A percentile compares a stretch with the other conserved stretches of the same genome.
Evolutionary conservation across 2,329 filamentous ascomycete genomes (phyloP).

Genomic region (Ilyonectria destructans): DNA sequence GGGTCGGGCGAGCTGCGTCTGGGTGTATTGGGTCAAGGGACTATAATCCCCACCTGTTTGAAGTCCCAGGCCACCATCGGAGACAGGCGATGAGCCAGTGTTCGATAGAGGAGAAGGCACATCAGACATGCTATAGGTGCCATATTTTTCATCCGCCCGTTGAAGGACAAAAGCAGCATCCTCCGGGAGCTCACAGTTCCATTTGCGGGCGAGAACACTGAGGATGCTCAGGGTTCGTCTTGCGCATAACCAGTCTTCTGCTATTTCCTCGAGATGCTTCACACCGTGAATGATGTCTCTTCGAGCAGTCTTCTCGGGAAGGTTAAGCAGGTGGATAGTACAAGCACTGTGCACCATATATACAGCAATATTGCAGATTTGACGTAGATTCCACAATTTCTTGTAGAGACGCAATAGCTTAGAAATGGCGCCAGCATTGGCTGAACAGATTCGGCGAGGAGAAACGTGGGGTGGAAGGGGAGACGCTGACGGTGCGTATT

Average conservation of each 20-base stretch:
- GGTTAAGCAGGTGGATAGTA: conserved; percentile 93
- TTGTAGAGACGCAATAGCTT: conserved; percentile 97
- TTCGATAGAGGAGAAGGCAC: conserved; percentile 69
- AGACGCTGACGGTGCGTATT: conserved; percentile 86
- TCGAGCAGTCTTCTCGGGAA: conserved; percentile 92
- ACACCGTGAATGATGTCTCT: conserved; percentile 93
- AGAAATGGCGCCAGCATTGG: conserved; percentile 90
- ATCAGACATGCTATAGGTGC: conserved; percentile 76
- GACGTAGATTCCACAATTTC: conserved; percentile 88
- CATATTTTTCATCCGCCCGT: conserved; percentile 86
- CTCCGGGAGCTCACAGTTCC: conserved; percentile 88
- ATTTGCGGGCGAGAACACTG: conserved; percentile 88
- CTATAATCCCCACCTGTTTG: conserved; percentile 53
- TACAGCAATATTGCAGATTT: conserved; percentile 96
- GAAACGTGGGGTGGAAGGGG: conserved; percentile 91
- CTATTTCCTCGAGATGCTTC: conserved; percentile 94
- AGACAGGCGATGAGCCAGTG: conserved; percentile 51
- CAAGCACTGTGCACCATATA: conserved; percentile 97
- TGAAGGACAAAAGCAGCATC: conserved; percentile 85
- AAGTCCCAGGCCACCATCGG: conserved; percentile 47
- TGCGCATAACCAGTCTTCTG: conserved; percentile 94
- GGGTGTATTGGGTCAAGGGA: conserved; percentile 54
- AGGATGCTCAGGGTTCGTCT: conserved; percentile 89
- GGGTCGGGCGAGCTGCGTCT: conserved; percentile 45
- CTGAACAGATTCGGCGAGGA: conserved; percentile 90